Percentiles rank a stretch among this genome's conserved stretches.
These are phyloP conservation scores for Arthrobotrys conoides DNA, from an alignment of 2,329 filamentous ascomycete species.

Conservation along the genomic window DNA sequence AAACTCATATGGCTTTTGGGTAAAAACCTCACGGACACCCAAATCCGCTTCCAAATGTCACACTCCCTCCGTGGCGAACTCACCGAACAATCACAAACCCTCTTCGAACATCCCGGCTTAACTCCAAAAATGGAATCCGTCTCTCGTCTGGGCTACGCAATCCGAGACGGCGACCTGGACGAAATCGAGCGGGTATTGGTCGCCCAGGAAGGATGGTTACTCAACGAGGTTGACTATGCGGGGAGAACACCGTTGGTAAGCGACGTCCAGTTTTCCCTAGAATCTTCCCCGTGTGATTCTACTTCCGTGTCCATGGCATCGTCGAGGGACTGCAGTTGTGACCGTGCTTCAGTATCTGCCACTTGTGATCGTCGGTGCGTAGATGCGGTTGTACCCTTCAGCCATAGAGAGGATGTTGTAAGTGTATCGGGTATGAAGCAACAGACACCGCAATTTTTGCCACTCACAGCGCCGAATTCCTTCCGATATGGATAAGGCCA, in stretches of 20 bases:
- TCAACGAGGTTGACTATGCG: slow-evolving; percentile 67
- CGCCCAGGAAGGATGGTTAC: slow-evolving; percentile 64
- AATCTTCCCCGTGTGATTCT: slow-evolving; percentile 41
- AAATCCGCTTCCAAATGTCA: slow-evolving; percentile 80
- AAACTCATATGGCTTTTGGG: slow-evolving; percentile 90
- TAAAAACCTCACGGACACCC: slow-evolving; percentile 74
- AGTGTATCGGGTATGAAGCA: slow-evolving; percentile 18
- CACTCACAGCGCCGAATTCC: slow-evolving; percentile 35
- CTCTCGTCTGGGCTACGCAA: slow-evolving; percentile 83
- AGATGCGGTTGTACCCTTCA: slow-evolving; percentile 12
- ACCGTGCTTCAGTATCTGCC: slow-evolving; percentile 15
- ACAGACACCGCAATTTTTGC: slow-evolving; percentile 38
- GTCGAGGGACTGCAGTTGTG: slow-evolving; percentile 47
- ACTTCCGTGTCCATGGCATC: slow-evolving; percentile 27
- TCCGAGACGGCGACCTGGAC: slow-evolving; percentile 78
- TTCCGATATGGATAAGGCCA: slow-evolving; percentile 26
- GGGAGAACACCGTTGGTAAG: slow-evolving; percentile 67
- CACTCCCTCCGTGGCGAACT: slow-evolving; percentile 85
- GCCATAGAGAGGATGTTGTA: slow-evolving; percentile 2
- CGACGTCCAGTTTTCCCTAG: slow-evolving; percentile 44
- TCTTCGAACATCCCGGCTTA: slow-evolving; percentile 81
- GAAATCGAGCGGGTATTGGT: slow-evolving; percentile 65
- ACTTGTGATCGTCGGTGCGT: slow-evolving; percentile 2
- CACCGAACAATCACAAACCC: slow-evolving; percentile 79
- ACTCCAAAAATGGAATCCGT: slow-evolving; percentile 76